Conservation (phyloP, 208 protist genomes). For the Trypanosoma melophagium region DNA sequence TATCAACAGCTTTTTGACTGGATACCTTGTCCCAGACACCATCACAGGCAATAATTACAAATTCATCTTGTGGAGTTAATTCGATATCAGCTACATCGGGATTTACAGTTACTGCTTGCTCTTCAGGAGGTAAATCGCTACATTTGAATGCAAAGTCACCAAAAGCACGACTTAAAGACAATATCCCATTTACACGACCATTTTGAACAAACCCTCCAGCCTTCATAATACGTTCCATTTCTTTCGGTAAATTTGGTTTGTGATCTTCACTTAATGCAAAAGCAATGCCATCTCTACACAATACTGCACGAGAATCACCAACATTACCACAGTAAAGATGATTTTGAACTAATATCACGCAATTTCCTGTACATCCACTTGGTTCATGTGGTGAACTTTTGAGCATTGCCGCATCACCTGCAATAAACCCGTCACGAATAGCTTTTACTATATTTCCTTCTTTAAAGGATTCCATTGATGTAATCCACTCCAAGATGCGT, state of each 20-base stretch:
- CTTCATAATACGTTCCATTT: slow-evolving; percentile 83
- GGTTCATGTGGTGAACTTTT: slow-evolving; percentile 73
- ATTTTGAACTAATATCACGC: slow-evolving; percentile 79
- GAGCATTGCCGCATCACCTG: slow-evolving; percentile 67
- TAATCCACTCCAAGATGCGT: slow-evolving; percentile 77
- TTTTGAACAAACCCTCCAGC: slow-evolving; percentile 90
- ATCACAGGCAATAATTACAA: slow-evolving; percentile 93
- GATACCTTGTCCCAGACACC: slow-evolving; percentile 93
- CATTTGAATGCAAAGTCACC: slow-evolving; percentile 94
- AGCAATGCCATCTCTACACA: slow-evolving; percentile 83
- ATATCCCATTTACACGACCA: slow-evolving; percentile 92
- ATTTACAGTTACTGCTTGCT: slow-evolving; percentile 71
- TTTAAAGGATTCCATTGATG: slow-evolving; percentile 49
- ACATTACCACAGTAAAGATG: slow-evolving; percentile 94
- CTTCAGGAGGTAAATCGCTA: slow-evolving; percentile 62
- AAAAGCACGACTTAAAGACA: slow-evolving; percentile 94
- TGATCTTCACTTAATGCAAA: slow-evolving; percentile 94
- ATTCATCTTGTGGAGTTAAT: slow-evolving; percentile 84
- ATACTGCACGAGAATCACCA: slow-evolving; percentile 90
- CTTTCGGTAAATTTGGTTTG: slow-evolving; percentile 86
- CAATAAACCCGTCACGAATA: slow-evolving; percentile 64
- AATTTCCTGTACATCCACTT: slow-evolving; percentile 85
- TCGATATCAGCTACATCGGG: slow-evolving; percentile 79
- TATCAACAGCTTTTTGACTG: slow-evolving; percentile 87
- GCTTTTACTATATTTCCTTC: slow-evolving; percentile 67